Base-by-base conservation (phyloP, 2,329 filamentous ascomycete genomes). In the Cladophialophora yegresii region DNA sequence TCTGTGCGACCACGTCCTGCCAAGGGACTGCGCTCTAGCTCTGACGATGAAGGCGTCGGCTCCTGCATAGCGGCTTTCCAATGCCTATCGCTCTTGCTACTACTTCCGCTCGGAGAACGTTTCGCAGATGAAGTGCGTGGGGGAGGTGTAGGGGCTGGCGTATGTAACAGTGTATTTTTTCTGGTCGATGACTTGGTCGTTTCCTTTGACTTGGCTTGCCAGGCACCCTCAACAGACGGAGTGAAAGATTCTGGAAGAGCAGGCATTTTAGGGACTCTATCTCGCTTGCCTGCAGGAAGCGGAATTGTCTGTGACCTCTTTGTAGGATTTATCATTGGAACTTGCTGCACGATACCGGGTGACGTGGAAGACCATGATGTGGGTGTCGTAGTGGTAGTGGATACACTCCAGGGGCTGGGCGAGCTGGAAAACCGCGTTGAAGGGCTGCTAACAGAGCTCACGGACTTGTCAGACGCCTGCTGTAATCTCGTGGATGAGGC, bases 301-400 rank as follows among this genome's bases (percentile, higher is more conserved):
- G 67, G 66, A 7, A 71, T 59, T 22, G 66, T 69, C 12, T 71
- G 61, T 26, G 62, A 67, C 45, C 64, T 55, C 26, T 64, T 69
- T 16, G 54, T 60, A 8, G 59, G 49, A 23, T 50, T 63, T 49
- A 57, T 64, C 22, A 50, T 40, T 16, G 6, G 68, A 62, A 73
- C 71, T n/a, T 79, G 73, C 20, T 78, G 75, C 43, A 77, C 72
- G 59, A 81, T 75, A 6, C 79, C 78, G 4, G 81, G 80, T 4
- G 81, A 82, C 63, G 80, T 78, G 12, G 81, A 82, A 10, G 80
- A 82, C 63, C 81, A 71, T 2, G 81, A 81, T 13, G 79, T 81
- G 1, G 81, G 81, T 4, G 81, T 83, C 5, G 80, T 82, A 12
- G 69, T 69, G n/a, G 67, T 64, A 10, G 69, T 71, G 32, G 67